Conservation (phyloP, 345 rosid genomes). For the Durio zibethinus region DNA sequence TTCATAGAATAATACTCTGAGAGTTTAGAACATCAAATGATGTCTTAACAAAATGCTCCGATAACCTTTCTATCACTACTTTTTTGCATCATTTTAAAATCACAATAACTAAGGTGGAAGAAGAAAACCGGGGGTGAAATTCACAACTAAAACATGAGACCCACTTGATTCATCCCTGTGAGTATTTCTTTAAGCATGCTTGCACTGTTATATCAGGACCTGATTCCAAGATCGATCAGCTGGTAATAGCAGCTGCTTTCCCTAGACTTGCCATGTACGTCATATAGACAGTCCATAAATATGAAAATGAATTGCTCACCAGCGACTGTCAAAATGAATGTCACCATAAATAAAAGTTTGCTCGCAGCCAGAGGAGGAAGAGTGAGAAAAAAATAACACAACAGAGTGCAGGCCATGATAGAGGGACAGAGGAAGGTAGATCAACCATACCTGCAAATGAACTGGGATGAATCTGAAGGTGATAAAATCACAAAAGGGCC, state of each 20-base stretch:
- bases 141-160: neutral
- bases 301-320: slow-evolving; percentile 89
- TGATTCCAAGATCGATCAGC: slow-evolving; percentile 22
- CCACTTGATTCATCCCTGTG: neutral
- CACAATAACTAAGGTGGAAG: neutral
- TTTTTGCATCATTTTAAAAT: neutral
- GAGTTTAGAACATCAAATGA: neutral
- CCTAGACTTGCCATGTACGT: slow-evolving; percentile 79
- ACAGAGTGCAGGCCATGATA: neutral
- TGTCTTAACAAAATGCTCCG: neutral
- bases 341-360: neutral
- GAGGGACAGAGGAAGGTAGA: neutral
- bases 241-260: slow-evolving; percentile 39
- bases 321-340: slow-evolving; percentile 57
- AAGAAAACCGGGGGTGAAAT: neutral
- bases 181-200: neutral
- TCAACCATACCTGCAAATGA: slow-evolving; percentile 67
- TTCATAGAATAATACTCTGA: neutral
- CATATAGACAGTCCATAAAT: slow-evolving; percentile 83
- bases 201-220: neutral
- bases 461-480: slow-evolving; percentile 78
- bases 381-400: neutral
- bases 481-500: slow-evolving; percentile 90
- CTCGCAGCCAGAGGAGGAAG: neutral
- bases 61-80: neutral